phyloP scores from a whole-genome alignment of 768 basidiomycete species.

The Tremella fuciformis region DNA sequence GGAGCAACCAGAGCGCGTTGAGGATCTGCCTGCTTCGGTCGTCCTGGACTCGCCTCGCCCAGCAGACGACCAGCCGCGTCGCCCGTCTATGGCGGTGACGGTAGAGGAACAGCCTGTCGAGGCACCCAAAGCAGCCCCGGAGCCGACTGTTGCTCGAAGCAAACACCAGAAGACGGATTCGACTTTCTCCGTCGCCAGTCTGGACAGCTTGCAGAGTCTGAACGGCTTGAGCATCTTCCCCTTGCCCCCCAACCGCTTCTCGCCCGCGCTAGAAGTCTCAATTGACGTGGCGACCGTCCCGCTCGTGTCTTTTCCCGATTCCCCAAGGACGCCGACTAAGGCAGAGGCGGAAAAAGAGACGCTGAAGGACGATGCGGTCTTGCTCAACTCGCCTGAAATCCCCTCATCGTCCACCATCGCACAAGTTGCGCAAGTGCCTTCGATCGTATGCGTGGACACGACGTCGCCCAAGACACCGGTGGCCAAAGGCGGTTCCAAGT shows the following conservation, averaged over 20 bases:
- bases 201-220: not conserved
- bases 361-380: too few species aligned
- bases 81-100: not conserved
- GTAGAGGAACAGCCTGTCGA: conserved; percentile 1
- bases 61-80: not conserved
- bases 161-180: conserved; percentile 2
- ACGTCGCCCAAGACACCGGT: too few species aligned
- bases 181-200: too few species aligned
- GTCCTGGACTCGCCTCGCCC: not conserved
- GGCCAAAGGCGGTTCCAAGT: too few species aligned
- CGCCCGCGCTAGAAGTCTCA: too few species aligned
- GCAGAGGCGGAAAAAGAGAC: too few species aligned
- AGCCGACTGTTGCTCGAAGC: not conserved
- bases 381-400: too few species aligned
- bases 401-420: not conserved
- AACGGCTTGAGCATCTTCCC: not conserved
- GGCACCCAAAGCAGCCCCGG: not conserved
- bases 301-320: too few species aligned
- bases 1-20: not conserved
- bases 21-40: not conserved
- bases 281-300: too few species aligned
- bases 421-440: too few species aligned
- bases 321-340: too few species aligned
- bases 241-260: not conserved
- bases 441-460: too few species aligned